These are phyloP conservation scores for Solanum corneliomulleri DNA, from an alignment of 257 asterid species.

Conservation along the genomic window DNA sequence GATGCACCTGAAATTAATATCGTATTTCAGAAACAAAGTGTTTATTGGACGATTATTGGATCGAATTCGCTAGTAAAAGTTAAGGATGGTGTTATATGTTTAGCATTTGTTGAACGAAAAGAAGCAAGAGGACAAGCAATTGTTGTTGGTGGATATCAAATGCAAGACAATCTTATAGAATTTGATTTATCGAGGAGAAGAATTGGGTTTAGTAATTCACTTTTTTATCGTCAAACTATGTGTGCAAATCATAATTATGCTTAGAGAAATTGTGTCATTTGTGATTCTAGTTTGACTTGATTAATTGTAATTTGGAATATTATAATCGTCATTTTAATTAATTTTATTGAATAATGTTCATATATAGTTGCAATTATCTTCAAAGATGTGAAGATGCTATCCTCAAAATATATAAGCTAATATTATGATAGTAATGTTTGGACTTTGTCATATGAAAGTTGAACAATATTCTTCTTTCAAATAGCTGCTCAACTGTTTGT, in stretches of 20 bases:
- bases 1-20: neutral
- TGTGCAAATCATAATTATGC: conserved; percentile 15
- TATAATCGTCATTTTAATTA: neutral
- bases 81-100: conserved; percentile 16
- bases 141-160: conserved; percentile 36
- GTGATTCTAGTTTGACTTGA: neutral
- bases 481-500: neutral
- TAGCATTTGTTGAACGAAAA: conserved; percentile 38
- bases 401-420: neutral
- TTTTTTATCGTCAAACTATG: conserved; percentile 14
- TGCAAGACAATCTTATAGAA: neutral
- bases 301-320: neutral
- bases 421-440: neutral
- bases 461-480: neutral
- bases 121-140: conserved; percentile 6
- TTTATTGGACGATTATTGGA: conserved; percentile 16
- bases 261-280: neutral
- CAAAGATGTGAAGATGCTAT: neutral
- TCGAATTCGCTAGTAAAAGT: conserved; percentile 30
- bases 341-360: neutral
- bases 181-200: neutral
- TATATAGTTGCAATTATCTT: neutral
- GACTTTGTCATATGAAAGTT: no score
- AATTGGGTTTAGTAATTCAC: conserved; percentile 11
- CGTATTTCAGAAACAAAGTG: neutral